Percentiles rank a stretch among this genome's conserved stretches.
phyloP scores from a whole-genome alignment of 768 basidiomycete species.

The Lanmaoa rubissima region DNA sequence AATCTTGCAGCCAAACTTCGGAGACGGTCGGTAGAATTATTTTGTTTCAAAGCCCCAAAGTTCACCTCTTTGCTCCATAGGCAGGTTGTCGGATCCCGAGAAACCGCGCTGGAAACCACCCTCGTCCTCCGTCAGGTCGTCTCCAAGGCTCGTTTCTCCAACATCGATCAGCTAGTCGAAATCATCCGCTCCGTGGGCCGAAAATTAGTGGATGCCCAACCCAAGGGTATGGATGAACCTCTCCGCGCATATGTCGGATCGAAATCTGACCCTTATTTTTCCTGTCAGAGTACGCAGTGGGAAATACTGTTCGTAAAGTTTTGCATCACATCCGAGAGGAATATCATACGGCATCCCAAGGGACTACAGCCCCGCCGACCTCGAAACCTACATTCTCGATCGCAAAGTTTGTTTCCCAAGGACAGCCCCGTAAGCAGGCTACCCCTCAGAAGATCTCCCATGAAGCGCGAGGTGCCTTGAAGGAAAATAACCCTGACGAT shows the following conservation, averaged over 20 bases:
- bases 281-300: conserved; percentile 82
- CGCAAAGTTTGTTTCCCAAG: conserved; percentile 78
- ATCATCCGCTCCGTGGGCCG: conserved; percentile 79
- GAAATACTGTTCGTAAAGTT: conserved; percentile 91
- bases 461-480: conserved; percentile 56
- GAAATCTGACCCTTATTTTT: conserved; percentile 5
- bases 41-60: conserved; percentile 35
- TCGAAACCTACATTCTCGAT: conserved; percentile 60
- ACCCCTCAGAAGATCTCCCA: conserved; percentile 34
- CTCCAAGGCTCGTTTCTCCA: conserved; percentile 79
- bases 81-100: conserved; percentile 88
- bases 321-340: conserved; percentile 95
- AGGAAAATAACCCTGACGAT: conserved; percentile 71
- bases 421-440: conserved; percentile 59
- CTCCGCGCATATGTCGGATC: conserved; percentile 4
- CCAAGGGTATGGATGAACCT: conserved; percentile 66
- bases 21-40: conserved; percentile 54
- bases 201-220: conserved; percentile 85
- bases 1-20: conserved; percentile 65
- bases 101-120: conserved; percentile 86
- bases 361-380: conserved; percentile 37
- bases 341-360: conserved; percentile 75
- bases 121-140: conserved; percentile 88
- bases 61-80: conserved; percentile 39
- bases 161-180: conserved; percentile 79